Base-by-base conservation (phyloP, 2,329 filamentous ascomycete species). In the Colletotrichum limetticola region DNA sequence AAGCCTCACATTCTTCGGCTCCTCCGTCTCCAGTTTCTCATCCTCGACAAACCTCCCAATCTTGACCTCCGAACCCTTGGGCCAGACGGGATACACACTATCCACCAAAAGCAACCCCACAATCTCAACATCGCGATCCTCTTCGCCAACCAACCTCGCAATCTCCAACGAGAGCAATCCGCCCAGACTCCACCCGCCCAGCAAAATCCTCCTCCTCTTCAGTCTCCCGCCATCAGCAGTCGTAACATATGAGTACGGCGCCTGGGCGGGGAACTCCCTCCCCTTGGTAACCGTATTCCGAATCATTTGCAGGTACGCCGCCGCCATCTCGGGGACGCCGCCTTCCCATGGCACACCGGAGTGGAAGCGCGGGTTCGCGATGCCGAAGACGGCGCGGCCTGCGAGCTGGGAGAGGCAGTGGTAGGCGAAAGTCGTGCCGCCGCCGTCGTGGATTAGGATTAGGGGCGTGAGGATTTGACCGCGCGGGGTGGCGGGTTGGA, bases 391-490 rank as follows among this genome's bases (percentile, higher is more conserved):
- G 22, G 82, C 79, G 5, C 90, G 87, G 42, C 42, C 42, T 9
- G 80, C 79, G 26, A 91, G 81, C 1, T 82, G 77, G 22, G 85
- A 83, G 4, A 91, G 82, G 74, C 86, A 87, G 79, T 89, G 85
- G 78, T 91, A 91, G 75, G 84, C 85, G 77, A 89, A 90, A 2
- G 85, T 86, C 2, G 89, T 91, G 77, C 90, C 90, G 75, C 90
- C 89, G 75, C 90, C 90, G 74, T 91, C 90, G 79, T 91, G 90
- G 52, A 91, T 82, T 56, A 91, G 84, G 70, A 91, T 81, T 59
- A 90, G 81, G 2, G 89, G 89, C n/a, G 82, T 82, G 28, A 77
- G 73, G 26, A 64, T 62, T 37, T 74, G 74, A 14, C 32, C 55
- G 8, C 66, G 6, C 32, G 70, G 66, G 28, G 55, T 16, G 55